Base-by-base conservation (phyloP, 2,329 filamentous ascomycete species). In the Paraconiothyrium sp. region DNA sequence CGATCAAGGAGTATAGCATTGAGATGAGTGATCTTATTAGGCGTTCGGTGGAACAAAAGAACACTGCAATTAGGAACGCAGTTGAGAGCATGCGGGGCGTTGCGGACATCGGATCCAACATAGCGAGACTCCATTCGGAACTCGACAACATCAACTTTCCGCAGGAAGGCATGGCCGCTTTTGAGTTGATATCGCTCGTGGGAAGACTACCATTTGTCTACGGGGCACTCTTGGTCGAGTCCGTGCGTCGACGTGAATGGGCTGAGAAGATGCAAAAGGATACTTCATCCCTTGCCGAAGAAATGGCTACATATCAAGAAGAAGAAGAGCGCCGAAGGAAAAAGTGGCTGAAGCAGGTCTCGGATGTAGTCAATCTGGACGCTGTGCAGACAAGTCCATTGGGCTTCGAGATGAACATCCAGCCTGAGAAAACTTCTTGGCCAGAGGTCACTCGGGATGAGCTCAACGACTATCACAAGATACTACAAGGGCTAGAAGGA, bases 251-350 rank as follows among this genome's bases (percentile, higher is more conserved):
- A 24, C 89, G 89, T 37, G 94, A 97, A 79, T 99, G 95, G 94
- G 88, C 71, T 4, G 92, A 97, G 56, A 97, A 97, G 79, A 90
- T 98, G 77, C 92, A 91, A 74, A 86, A 88, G 2, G 95, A 98
- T 72, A 95, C 94, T 0, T 89, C 92, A 2, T 92, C 91, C 0
- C 82, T 99, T 30, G 93, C 93, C 30, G 96, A 98, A 76, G 94
- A 98, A 74, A 92, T 98, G 86, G 92, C 93, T 1, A 83, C 92
- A 0, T 94, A 96, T 66, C 92, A 95, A 72, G 94, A 97, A 63
- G 95, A 98, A 78, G 95, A 99, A 76, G 87, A 92, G 54, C 93
- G 94, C 70, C 86, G 95, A 55, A 87, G 95, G 49, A 92, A 91
- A 71, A 96, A 92, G 73, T 99, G 95, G 95, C 86, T 94, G 63